phyloP scores from a whole-genome alignment of 176 grass and related monocot genomes.

The Poa pratensis region DNA sequence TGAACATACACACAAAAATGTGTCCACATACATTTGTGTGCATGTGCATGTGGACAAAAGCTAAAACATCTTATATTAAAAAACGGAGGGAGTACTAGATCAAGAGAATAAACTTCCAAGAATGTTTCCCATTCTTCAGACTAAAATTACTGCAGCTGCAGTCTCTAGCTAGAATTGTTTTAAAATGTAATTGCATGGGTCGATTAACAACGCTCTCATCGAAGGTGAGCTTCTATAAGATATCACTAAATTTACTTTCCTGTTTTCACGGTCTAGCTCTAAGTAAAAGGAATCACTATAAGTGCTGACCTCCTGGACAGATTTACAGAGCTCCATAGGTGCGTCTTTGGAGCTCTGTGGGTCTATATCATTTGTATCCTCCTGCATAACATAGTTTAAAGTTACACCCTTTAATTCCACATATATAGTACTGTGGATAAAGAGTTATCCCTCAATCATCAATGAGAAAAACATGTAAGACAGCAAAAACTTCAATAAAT shows the following conservation, averaged over 20 bases:
- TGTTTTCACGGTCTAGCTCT: background rate
- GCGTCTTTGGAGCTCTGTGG: background rate
- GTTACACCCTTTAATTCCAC: background rate
- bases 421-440: background rate
- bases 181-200: background rate
- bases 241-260: background rate
- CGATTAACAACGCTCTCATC: background rate
- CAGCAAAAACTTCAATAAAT: background rate
- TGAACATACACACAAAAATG: too few relatives aligned
- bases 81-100: too few relatives aligned
- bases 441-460: background rate
- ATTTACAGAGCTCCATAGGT: conserved; percentile 15
- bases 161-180: background rate
- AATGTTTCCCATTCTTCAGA: background rate
- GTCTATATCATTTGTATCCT: background rate
- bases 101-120: conserved; percentile 28
- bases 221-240: background rate
- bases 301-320: conserved; percentile 26
- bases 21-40: too few relatives aligned
- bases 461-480: background rate
- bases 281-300: conserved; percentile 8
- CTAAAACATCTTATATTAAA: too few relatives aligned
- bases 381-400: conserved; percentile 28
- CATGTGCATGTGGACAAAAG: too few relatives aligned
- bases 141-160: background rate